Conservation (phyloP, 129 eudicot genomes). For the Calendula officinalis region DNA sequence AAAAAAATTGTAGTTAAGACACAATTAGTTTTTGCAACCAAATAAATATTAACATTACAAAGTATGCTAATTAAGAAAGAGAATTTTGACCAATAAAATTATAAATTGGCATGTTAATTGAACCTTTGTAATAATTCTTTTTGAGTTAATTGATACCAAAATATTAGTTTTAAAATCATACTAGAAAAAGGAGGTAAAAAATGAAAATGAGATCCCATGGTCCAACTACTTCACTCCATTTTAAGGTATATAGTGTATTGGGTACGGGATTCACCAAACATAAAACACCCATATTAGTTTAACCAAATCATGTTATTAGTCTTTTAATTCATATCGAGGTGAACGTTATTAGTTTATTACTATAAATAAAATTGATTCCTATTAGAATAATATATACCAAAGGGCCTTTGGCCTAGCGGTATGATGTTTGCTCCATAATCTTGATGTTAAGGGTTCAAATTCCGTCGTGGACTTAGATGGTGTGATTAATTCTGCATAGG, state of each 20-base stretch:
- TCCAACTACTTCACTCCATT: slow-evolving; percentile 37
- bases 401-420: no score
- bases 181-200: slow-evolving; percentile 3
- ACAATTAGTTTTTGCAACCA: neutral
- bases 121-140: neutral
- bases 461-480: no score
- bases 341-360: no score
- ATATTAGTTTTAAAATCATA: neutral
- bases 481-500: no score
- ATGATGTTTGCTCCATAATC: no score
- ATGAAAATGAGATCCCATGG: slow-evolving; percentile 15
- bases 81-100: neutral
- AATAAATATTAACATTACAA: neutral
- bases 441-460: no score
- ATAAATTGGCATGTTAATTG: neutral
- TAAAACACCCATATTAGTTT: slow-evolving; percentile 1
- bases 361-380: no score
- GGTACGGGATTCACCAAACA: slow-evolving; percentile 22
- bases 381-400: no score
- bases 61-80: neutral
- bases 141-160: slow-evolving; percentile 13
- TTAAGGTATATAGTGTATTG: slow-evolving; percentile 31
- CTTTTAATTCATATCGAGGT: neutral
- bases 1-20: no score
- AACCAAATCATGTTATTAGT: neutral